Percentiles rank a stretch among this genome's conserved stretches.
These are phyloP conservation scores for Candida arabinofermentans DNA, from an alignment of 805 yeast genomes.

Conservation along the genomic window DNA sequence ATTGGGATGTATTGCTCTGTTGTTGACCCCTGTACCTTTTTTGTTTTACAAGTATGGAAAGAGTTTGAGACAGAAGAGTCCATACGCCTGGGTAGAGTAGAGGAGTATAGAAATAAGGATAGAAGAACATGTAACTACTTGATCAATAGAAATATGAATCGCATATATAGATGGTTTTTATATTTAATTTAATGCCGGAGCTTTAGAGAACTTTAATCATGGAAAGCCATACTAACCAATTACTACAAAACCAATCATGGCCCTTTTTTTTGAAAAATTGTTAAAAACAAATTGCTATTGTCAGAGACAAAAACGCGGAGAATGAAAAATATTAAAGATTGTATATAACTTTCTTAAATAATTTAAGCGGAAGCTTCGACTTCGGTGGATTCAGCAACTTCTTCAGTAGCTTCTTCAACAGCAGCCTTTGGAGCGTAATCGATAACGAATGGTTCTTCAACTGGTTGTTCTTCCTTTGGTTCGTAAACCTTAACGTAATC, in stretches of 20 bases:
- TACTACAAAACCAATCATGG: too few species aligned
- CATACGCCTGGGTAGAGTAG: constrained; percentile 38
- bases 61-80: constrained; percentile 38
- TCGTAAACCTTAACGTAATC: constrained; percentile 89
- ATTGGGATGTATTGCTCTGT: constrained; percentile 45
- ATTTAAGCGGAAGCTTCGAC: constrained; percentile 15
- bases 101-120: not conserved
- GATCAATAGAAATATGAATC: too few species aligned
- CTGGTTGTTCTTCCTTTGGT: constrained; percentile 89
- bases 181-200: too few species aligned
- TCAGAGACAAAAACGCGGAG: not conserved
- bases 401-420: constrained; percentile 36
- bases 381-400: constrained; percentile 26
- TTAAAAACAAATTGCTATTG: too few species aligned
- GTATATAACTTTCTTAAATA: not conserved
- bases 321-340: constrained; percentile 1
- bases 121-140: not conserved
- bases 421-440: constrained; percentile 51
- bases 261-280: too few species aligned
- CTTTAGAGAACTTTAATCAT: too few species aligned
- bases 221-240: too few species aligned
- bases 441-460: constrained; percentile 79
- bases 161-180: too few species aligned
- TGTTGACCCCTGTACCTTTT: constrained; percentile 53
- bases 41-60: constrained; percentile 49